Evolutionary conservation across 768 basidiomycete species (phyloP).

Genomic region (Clitopilus hobsonii): DNA sequence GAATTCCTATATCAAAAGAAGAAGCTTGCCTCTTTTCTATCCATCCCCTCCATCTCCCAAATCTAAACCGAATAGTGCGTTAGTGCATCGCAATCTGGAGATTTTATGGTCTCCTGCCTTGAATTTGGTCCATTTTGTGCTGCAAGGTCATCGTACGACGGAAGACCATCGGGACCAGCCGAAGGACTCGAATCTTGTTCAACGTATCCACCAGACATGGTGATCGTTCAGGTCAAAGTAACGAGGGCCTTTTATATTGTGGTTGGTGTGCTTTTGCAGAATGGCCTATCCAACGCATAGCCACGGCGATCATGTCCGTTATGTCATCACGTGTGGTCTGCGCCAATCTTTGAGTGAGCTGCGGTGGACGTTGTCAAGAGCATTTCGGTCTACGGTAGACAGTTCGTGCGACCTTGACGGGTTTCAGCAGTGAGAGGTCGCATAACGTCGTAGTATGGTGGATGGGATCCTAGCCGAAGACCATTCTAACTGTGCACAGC

Average conservation of each 20-base stretch:
- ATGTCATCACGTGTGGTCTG: neutral
- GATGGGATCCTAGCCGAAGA: neutral
- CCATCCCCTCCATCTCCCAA: constrained; percentile 84
- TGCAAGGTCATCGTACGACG: constrained; percentile 79
- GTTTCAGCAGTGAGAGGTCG: neutral
- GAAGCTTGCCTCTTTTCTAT: constrained; percentile 73
- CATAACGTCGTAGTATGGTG: neutral
- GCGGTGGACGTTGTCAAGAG: neutral
- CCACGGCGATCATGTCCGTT: neutral
- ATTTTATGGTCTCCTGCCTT: constrained; percentile 38
- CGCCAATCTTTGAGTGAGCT: neutral
- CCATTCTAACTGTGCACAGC: no score
- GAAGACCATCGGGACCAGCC: constrained; percentile 49
- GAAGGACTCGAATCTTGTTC: constrained; percentile 39
- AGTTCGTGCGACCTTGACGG: neutral
- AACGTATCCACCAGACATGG: constrained; percentile 15
- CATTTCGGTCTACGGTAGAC: neutral
- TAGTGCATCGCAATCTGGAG: neutral
- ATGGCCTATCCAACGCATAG: neutral
- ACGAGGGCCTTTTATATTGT: no score
- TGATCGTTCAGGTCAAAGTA: neutral
- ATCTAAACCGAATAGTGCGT: constrained; percentile 37
- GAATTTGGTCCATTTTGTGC: constrained; percentile 78
- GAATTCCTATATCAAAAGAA: neutral
- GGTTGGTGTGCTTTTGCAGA: no score